phyloP scores from a whole-genome alignment of 2,329 filamentous ascomycete species.

The Trichothecium roseum region DNA sequence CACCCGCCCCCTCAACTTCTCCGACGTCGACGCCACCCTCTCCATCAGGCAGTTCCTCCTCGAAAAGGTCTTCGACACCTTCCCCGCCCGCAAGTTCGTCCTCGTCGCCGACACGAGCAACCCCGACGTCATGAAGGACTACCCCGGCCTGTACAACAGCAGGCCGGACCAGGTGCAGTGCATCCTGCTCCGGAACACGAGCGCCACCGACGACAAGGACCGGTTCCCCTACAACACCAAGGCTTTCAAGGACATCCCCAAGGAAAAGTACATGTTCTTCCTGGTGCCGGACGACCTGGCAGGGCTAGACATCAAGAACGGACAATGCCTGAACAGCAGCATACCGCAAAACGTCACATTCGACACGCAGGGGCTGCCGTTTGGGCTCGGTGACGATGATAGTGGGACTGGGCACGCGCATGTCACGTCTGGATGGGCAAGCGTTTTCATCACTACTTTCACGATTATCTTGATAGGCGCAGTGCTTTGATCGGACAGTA shows the following conservation, averaged over 20 bases:
- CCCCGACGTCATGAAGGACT: conserved; percentile 62
- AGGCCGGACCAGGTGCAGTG: conserved; percentile 66
- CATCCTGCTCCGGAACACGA: conserved; percentile 68
- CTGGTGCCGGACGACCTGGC: conserved; percentile 57
- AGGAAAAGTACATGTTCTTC: conserved; percentile 72
- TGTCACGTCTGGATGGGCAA: too few relatives aligned
- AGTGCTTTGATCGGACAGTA: too few relatives aligned
- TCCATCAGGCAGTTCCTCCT: conserved; percentile 61
- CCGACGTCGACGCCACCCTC: conserved; percentile 61
- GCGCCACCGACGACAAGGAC: conserved; percentile 54
- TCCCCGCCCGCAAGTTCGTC: conserved; percentile 64
- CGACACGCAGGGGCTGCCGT: conserved; percentile 48
- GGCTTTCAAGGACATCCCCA: conserved; percentile 57
- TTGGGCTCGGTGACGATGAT: conserved; percentile 25
- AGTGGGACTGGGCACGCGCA: conserved; percentile 10
- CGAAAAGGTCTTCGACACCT: conserved; percentile 63
- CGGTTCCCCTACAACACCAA: conserved; percentile 67
- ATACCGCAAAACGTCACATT: conserved; percentile 66
- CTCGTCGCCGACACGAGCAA: conserved; percentile 70
- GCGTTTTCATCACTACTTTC: too few relatives aligned
- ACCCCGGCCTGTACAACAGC: conserved; percentile 49
- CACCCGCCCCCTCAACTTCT: conserved; percentile 70
- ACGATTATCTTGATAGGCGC: too few relatives aligned
- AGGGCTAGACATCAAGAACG: conserved; percentile 54
- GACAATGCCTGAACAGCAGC: conserved; percentile 55